Percentiles rank a stretch among this genome's conserved stretches.
Conservation (phyloP, 441 rosid species). For the Aleurites moluccanus region DNA sequence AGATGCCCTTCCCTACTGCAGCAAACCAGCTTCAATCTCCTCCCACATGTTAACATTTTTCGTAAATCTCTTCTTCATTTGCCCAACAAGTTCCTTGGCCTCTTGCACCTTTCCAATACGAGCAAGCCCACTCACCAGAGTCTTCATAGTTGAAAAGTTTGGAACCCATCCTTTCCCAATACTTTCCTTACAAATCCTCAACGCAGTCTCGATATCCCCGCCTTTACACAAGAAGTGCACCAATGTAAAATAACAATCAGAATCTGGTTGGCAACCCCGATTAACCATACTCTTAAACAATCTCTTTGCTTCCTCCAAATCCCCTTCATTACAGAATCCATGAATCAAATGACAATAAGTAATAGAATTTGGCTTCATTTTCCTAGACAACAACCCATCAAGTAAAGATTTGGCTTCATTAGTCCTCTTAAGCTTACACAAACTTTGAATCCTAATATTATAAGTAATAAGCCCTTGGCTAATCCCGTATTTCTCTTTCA, state of each 20-base stretch:
- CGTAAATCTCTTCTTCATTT: slow-evolving; percentile 54
- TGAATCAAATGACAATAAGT: slow-evolving; percentile 63
- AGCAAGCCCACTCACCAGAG: slow-evolving; percentile 64
- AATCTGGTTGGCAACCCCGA: slow-evolving; percentile 49
- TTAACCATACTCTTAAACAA: slow-evolving; percentile 56
- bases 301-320: slow-evolving; percentile 61
- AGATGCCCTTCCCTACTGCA: slow-evolving; percentile 33
- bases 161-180: slow-evolving; percentile 78
- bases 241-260: slow-evolving; percentile 54
- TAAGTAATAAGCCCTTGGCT: slow-evolving; percentile 39
- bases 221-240: slow-evolving; percentile 57
- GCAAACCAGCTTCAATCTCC: slow-evolving; percentile 67
- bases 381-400: slow-evolving; percentile 47
- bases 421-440: slow-evolving; percentile 59
- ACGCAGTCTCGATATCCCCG: slow-evolving; percentile 58
- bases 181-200: slow-evolving; percentile 54
- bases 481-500: slow-evolving; percentile 49
- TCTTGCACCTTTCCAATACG: slow-evolving; percentile 51
- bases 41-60: slow-evolving; percentile 61
- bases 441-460: slow-evolving; percentile 63
- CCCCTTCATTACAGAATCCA: slow-evolving; percentile 65
- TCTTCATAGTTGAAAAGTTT: slow-evolving; percentile 55
- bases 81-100: slow-evolving; percentile 52
- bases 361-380: slow-evolving; percentile 52
- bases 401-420: slow-evolving; percentile 59